These are phyloP conservation scores for Detonula confervacea DNA, from an alignment of 352 stramenopile genomes.

Conservation along the genomic window DNA sequence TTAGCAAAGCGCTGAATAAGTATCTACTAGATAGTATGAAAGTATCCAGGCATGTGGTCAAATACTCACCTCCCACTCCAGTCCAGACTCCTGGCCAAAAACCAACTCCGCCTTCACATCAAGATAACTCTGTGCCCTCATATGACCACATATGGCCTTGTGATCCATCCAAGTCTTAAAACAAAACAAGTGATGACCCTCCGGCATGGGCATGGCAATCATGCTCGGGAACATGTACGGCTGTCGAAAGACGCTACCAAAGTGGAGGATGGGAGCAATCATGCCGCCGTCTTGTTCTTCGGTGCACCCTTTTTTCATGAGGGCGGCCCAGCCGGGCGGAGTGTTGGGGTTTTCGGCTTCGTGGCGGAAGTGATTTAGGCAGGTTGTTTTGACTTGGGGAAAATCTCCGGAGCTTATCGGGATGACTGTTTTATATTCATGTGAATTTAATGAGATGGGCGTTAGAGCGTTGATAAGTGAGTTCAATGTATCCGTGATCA, in stretches of 20 bases:
- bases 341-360: background rate
- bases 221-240: constrained; percentile 4
- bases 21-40: background rate
- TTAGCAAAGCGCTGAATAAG: too few relatives aligned
- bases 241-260: constrained; percentile 12
- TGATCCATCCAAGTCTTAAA: constrained; percentile 26
- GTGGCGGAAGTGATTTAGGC: constrained; percentile 10
- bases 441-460: background rate
- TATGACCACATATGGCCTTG: background rate
- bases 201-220: constrained; percentile 38
- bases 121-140: constrained; percentile 5
- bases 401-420: constrained; percentile 8
- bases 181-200: constrained; percentile 18
- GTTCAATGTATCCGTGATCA: too few relatives aligned
- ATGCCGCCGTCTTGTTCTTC: too few relatives aligned
- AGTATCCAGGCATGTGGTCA: background rate
- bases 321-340: background rate
- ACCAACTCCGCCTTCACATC: background rate
- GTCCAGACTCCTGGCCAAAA: background rate
- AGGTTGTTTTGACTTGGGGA: background rate
- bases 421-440: background rate
- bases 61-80: background rate
- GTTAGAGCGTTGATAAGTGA: too few relatives aligned
- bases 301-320: background rate
- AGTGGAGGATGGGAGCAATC: too few relatives aligned